Evolutionary conservation across 192 early-diverging fungal genomes (phyloP), one percentile per base, ranked within the genome.

Genomic region (Glomus cerebriforme): DNA sequence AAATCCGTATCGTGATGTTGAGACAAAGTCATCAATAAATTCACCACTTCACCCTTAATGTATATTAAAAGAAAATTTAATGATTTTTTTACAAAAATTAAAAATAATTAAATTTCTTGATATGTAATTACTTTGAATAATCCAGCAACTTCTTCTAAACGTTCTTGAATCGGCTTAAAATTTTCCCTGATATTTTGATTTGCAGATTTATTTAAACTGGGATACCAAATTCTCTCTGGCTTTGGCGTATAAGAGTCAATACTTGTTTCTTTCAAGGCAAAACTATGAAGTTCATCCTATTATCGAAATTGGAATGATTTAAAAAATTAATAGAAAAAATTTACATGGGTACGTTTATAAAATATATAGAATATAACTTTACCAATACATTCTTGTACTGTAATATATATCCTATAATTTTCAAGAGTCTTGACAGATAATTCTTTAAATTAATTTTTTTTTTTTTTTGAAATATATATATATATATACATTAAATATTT

Each of bases 1-100:
- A 96, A 83, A 70, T 95, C 91, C 31, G 89, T 90, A 49, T 93
- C 91, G 7, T 91, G 86, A 77, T 92, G 88, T 47, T 86, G 86
- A 68, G 88, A 83, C 26, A 95, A 83, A 9, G 83, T 84, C 7
- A 84, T 82, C 82, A 93, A 78, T 8, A 93, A 62, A 26, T 81
- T 85, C 10, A 81, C 82, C 22, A 94, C 81, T 65, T 91, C 86
- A 2, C 81, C 79, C 73, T n/a, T 85, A 81, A 81, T 89, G 89
- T 70, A n/a, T 80, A 78, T 80, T 83, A 76, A 67, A 39, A 54
- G 13, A 59, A 22, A 54, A 26, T 24, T 68, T 29, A 58, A 22
- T 47, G 45, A n/a, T 12, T 17, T 3, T 26, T n/a, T 3, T 39
- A 24, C 27, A 29, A 31, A 32, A 63, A 12, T 58, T 2, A 39